Percentiles rank a stretch among this genome's conserved stretches.
Conservation (phyloP, 2,329 filamentous ascomycete species). For the Colletotrichum sp. region DNA sequence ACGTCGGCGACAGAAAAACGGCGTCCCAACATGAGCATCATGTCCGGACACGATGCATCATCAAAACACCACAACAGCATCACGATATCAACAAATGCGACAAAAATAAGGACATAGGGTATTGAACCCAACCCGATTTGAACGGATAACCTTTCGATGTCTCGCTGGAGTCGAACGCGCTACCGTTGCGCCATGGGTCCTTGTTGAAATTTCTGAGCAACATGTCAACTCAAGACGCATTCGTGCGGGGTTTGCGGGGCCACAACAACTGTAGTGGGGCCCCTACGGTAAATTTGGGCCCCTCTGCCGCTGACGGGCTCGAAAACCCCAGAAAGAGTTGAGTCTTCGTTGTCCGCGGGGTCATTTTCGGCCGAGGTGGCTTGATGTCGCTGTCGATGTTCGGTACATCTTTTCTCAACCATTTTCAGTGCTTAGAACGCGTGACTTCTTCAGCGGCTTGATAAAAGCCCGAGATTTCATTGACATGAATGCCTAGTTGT, state of each 20-base stretch:
- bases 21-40: not conserved
- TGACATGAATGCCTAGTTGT: not conserved
- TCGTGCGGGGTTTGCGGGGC: not conserved
- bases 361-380: not conserved
- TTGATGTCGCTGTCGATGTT: not conserved
- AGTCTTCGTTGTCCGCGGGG: not conserved
- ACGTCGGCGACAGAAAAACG: not conserved
- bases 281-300: not conserved
- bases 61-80: not conserved
- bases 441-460: not conserved
- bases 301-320: not conserved
- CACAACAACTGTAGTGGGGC: not conserved
- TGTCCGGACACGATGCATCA: not conserved
- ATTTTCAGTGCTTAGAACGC: not conserved
- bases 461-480: not conserved
- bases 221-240: accelerated
- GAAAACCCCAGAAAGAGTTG: not conserved
- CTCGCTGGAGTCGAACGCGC: conserved; percentile 3
- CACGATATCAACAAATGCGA: not conserved
- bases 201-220: accelerated
- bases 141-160: conserved; percentile 10
- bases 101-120: accelerated
- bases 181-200: conserved; percentile 11
- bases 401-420: not conserved
- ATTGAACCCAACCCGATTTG: conserved; percentile 14